Conservation (phyloP, 1,284 basidiomycete species). For the Wolfiporia cocos region DNA sequence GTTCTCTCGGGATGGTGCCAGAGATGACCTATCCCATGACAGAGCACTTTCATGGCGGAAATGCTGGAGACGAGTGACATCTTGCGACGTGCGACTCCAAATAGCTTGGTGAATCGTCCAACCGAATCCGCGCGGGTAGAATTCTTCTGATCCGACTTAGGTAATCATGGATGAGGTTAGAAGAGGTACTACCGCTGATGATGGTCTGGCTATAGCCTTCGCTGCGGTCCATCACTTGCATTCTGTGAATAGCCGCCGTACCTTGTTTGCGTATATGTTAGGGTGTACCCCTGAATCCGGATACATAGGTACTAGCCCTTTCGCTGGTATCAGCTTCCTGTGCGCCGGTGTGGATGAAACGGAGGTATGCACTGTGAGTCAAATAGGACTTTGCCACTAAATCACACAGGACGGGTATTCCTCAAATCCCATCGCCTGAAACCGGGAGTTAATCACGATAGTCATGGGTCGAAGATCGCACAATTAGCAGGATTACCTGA, state of each 20-base stretch:
- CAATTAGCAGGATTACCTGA: conserved; percentile 82
- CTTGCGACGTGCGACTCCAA: conserved; percentile 73
- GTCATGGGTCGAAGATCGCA: conserved; percentile 91
- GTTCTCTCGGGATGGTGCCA: conserved; percentile 93
- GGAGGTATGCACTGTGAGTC: conserved; percentile 54
- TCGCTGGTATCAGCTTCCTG: conserved; percentile 72
- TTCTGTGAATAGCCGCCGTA: conserved; percentile 68
- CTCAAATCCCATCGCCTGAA: conserved; percentile 79
- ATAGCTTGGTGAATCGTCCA: conserved; percentile 59
- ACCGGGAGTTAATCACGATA: conserved; percentile 85
- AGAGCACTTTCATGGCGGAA: conserved; percentile 91
- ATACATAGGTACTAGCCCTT: conserved; percentile 42
- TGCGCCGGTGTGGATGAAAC: conserved; percentile 84
- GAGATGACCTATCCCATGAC: conserved; percentile 92
- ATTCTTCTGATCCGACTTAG: no score
- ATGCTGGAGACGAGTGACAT: conserved; percentile 86
- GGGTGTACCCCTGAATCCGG: no score
- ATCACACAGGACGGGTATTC: conserved; percentile 64
- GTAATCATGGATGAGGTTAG: conserved; percentile 99
- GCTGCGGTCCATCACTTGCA: conserved; percentile 84
- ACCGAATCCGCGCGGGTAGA: no score
- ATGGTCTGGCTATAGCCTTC: conserved; percentile 92
- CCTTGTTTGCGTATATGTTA: conserved; percentile 88
- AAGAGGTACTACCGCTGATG: conserved; percentile 87
- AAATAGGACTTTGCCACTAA: no score